Evolutionary conservation across 129 eudicot species (phyloP), one percentile per base, ranked within the genome.

Genomic region (Centella asiatica): DNA sequence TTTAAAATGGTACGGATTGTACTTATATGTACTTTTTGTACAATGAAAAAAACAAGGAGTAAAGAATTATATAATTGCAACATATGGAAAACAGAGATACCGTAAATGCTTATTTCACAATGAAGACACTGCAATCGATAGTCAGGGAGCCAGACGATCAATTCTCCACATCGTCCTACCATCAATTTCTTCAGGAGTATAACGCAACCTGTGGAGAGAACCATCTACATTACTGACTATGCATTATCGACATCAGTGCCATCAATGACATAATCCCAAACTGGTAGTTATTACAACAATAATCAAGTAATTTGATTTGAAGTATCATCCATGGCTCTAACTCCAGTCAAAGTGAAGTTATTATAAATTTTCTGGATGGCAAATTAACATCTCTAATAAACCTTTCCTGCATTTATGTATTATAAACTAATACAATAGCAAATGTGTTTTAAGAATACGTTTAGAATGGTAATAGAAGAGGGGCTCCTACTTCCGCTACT

Each of bases 111-210:
- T 12, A n/a, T 76, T 58, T 81, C 72, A 89, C 56, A 85, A 73
- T 27, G 83, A 75, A 33, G 89, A 83, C 45, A 62, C 37, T 40
- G 60, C 34, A 55, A 64, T 39, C 50, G 72, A 72, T 77, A 82
- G 86, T 93, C 86, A 93, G 31, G 96, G 96, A 64, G 99, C 88
- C 95, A 93, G 71, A 20, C 96, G 85, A 31, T 78, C 86, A 48
- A 93, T 74, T 53, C 66, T 78, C 99, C 99, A 93, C 19, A 3
- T 37, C 45, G 19, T 73, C 66, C 58, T 77, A 63, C 81, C 88
- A 39, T 82, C 79, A n/a, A 59, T 57, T 72, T 74, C 76, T 60
- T 69, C 60, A 23, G 86, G 82, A 33, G 69, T 57, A 65, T 93
- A 93, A 26, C 83, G 76, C 70, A 93, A 59, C 86, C 99, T 93